Evolutionary conservation across 768 basidiomycete species (phyloP).

Genomic region (Termitomyces sp.): DNA sequence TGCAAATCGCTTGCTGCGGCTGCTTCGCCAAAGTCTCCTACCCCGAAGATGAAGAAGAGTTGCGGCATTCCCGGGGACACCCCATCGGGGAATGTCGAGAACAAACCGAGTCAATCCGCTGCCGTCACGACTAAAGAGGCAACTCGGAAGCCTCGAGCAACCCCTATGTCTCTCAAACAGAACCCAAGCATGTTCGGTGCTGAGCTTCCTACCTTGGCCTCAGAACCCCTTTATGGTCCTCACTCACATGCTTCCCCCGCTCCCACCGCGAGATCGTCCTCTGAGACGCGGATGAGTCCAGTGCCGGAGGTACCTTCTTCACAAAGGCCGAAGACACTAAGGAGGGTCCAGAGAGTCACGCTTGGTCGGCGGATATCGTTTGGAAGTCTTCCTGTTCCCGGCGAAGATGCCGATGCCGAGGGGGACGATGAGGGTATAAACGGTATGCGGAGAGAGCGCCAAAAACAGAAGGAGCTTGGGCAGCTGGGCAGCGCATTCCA

Average conservation of each 20-base stretch:
- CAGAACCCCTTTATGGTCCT: conserved; percentile 2
- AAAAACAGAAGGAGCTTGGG: conserved; percentile 14
- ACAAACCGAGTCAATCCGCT: not conserved
- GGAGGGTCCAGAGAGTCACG: conserved; percentile 43
- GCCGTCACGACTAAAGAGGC: conserved; percentile 1
- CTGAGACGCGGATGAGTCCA: not conserved
- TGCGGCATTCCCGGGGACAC: not conserved
- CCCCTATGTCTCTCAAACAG: conserved; percentile 47
- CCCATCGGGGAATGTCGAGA: not conserved
- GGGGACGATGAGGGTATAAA: conserved; percentile 29
- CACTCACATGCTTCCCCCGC: conserved; percentile 7
- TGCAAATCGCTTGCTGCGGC: conserved; percentile 3
- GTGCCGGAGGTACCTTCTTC: conserved; percentile 1
- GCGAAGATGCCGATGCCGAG: conserved; percentile 32
- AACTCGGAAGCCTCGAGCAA: conserved; percentile 15
- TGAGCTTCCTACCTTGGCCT: conserved; percentile 43
- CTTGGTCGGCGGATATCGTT: conserved; percentile 64
- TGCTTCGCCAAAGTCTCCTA: conserved; percentile 22
- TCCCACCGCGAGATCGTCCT: conserved; percentile 6
- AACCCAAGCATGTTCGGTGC: conserved; percentile 66
- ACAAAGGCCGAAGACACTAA: conserved; percentile 36
- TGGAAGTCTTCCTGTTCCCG: conserved; percentile 38
- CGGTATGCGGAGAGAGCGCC: conserved; percentile 3
- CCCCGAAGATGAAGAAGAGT: conserved; percentile 15
- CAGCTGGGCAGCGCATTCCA: conserved; percentile 72